Evolutionary conservation across 345 rosid genomes (phyloP).

Genomic region (Odontarrhena argentea): DNA sequence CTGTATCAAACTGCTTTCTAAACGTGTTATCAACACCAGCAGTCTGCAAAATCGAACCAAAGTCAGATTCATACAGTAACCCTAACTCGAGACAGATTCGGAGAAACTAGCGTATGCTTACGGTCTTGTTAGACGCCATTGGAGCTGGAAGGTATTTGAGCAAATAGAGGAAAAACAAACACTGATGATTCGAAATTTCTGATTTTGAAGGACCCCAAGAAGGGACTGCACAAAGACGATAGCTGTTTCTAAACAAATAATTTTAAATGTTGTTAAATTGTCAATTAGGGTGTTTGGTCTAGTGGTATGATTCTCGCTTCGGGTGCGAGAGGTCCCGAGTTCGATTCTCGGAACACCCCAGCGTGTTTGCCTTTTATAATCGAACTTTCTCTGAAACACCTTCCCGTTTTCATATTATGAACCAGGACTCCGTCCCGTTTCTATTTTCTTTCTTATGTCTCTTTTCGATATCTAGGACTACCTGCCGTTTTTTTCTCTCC

Average conservation of each 20-base stretch:
- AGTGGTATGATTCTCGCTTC: constrained; percentile 99
- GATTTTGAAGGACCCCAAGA: background rate
- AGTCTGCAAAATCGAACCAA: constrained; percentile 45
- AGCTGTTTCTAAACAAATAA: fast-evolving
- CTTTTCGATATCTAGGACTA: background rate
- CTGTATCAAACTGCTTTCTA: constrained; percentile 78
- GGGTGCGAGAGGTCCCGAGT: constrained; percentile 98
- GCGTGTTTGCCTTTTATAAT: too few species aligned
- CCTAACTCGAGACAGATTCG: background rate
- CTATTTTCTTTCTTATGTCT: background rate
- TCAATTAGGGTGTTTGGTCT: constrained; percentile 42
- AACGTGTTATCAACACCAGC: constrained; percentile 83
- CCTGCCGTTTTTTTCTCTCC: too few species aligned
- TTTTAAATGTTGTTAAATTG: fast-evolving
- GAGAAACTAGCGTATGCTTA: constrained; percentile 34
- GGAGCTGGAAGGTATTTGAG: constrained; percentile 13
- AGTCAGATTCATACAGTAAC: background rate
- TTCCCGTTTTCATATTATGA: background rate
- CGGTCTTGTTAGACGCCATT: constrained; percentile 55
- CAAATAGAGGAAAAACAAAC: constrained; percentile 5
- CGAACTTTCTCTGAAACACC: background rate
- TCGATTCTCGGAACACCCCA: constrained; percentile 94
- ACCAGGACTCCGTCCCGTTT: constrained; percentile 5
- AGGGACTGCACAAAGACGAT: background rate
- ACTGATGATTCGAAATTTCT: constrained; percentile 23